phyloP scores from a whole-genome alignment of 1,139 yeast genomes.

The Scheffersomyces stambukii region DNA sequence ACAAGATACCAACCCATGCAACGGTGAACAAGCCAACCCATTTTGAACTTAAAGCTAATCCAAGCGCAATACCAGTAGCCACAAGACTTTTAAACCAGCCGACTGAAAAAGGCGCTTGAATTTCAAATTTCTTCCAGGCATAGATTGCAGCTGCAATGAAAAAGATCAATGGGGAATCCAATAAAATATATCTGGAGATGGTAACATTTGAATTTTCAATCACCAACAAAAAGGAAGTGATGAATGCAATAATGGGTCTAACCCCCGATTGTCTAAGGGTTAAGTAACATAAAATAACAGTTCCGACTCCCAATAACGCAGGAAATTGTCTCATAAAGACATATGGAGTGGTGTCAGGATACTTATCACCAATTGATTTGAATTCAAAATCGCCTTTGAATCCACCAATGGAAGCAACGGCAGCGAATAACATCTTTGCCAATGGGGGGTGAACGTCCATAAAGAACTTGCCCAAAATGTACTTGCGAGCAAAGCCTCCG shows the following conservation, averaged over 20 bases:
- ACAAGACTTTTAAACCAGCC: conserved; percentile 70
- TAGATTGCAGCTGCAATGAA: conserved; percentile 87
- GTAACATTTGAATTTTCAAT: conserved; percentile 87
- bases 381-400: conserved; percentile 75
- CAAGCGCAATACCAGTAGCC: conserved; percentile 77
- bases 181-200: conserved; percentile 81
- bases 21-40: conserved; percentile 97
- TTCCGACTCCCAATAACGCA: conserved; percentile 75
- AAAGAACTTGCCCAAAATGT: conserved; percentile 68
- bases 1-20: conserved; percentile 83
- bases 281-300: conserved; percentile 70
- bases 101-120: conserved; percentile 65
- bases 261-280: conserved; percentile 88
- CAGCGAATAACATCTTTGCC: conserved; percentile 85
- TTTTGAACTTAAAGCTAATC: conserved; percentile 83
- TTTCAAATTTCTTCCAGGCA: conserved; percentile 76
- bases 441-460: conserved; percentile 96
- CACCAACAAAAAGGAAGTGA: conserved; percentile 63
- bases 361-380: conserved; percentile 63
- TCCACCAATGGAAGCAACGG: conserved; percentile 68
- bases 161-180: conserved; percentile 88
- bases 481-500: conserved; percentile 75
- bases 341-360: conserved; percentile 63
- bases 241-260: conserved; percentile 66
- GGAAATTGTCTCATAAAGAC: conserved; percentile 83